Evolutionary conservation across 2,329 filamentous ascomycete species (phyloP).

Genomic region (Scedosporium boydii): DNA sequence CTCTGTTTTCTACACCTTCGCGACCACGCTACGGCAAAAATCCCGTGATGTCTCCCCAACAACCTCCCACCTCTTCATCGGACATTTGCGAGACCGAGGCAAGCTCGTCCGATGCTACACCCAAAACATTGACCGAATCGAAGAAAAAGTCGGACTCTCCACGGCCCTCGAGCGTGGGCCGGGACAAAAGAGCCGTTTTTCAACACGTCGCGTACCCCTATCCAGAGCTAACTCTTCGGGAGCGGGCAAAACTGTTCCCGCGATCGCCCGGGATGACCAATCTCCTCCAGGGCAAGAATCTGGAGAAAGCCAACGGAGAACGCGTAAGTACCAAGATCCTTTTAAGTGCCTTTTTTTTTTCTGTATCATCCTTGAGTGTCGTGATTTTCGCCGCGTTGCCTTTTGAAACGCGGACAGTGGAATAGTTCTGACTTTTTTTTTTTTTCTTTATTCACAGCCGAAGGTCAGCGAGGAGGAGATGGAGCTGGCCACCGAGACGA

Average conservation of each 20-base stretch:
- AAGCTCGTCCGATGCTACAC: constrained; percentile 65
- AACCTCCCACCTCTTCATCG: constrained; percentile 58
- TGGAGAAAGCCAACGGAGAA: not conserved
- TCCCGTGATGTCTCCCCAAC: constrained; percentile 55
- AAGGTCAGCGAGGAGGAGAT: too few relatives aligned
- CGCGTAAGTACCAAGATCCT: too few relatives aligned
- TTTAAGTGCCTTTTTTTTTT: too few relatives aligned
- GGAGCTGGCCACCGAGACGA: too few relatives aligned
- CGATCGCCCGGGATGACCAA: not conserved
- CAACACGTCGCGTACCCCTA: constrained; percentile 25
- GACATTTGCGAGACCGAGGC: constrained; percentile 54
- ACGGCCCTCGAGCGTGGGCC: constrained; percentile 53
- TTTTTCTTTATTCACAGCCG: too few relatives aligned
- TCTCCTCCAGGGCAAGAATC: not conserved
- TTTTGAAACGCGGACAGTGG: too few relatives aligned
- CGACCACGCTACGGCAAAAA: constrained; percentile 56
- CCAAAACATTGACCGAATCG: constrained; percentile 66
- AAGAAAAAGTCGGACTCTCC: constrained; percentile 58
- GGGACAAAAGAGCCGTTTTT: constrained; percentile 52
- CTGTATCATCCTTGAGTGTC: too few relatives aligned
- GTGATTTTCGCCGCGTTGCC: too few relatives aligned
- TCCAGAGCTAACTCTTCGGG: constrained; percentile 21
- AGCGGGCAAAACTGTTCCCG: constrained; percentile 8
- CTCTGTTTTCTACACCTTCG: constrained; percentile 64
- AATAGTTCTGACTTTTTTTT: too few relatives aligned